These are phyloP conservation scores for Pisolithus tinctorius DNA, from an alignment of 768 basidiomycete genomes.

Conservation along the genomic window DNA sequence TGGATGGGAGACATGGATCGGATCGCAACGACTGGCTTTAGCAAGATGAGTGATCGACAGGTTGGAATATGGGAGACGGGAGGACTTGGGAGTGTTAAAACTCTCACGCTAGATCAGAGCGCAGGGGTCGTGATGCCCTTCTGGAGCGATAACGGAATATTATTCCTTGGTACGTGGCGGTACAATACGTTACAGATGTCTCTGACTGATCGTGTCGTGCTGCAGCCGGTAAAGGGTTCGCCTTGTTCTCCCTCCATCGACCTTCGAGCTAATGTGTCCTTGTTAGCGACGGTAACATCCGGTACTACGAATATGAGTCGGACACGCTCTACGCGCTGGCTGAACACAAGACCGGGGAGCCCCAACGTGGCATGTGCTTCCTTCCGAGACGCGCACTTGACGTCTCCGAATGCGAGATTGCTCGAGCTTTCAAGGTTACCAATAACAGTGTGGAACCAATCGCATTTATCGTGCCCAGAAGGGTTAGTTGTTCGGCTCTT, in stretches of 20 bases:
- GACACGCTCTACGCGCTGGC: conserved; percentile 71
- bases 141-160: conserved; percentile 90
- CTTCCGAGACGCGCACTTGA: conserved; percentile 86
- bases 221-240: conserved; percentile 81
- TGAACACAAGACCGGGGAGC: conserved; percentile 86
- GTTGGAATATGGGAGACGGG: conserved; percentile 86
- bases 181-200: not conserved
- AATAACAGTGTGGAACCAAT: conserved; percentile 78
- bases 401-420: conserved; percentile 91
- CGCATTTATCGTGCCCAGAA: conserved; percentile 91
- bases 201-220: not conserved
- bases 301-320: conserved; percentile 94
- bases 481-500: conserved; percentile 38
- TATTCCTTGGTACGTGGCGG: conserved; percentile 60
- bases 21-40: conserved; percentile 94
- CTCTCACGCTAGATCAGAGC: conserved; percentile 75
- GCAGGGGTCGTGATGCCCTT: conserved; percentile 96
- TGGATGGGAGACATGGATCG: conserved; percentile 91
- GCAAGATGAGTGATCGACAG: conserved; percentile 94
- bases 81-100: conserved; percentile 69
- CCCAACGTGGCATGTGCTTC: conserved; percentile 97
- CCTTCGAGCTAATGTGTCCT: conserved; percentile 3
- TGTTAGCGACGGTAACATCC: conserved; percentile 86
- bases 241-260: not conserved
- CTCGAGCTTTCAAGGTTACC: conserved; percentile 85